A percentile compares a stretch with the other conserved stretches of the same genome.
Conservation (phyloP, 768 basidiomycete species). For the Lentinula sp. region DNA sequence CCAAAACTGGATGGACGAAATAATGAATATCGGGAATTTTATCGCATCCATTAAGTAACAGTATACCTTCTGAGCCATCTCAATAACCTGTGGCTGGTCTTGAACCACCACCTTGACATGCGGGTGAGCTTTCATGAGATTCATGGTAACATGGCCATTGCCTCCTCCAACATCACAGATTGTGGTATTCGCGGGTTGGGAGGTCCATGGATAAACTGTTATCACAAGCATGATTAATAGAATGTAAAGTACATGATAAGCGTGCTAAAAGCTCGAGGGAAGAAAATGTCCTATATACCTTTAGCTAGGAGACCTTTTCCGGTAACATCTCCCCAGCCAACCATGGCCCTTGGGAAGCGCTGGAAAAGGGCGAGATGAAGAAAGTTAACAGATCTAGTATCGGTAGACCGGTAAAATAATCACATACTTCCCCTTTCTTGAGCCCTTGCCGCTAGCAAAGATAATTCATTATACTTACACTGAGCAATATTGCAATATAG, state of each 20-base stretch:
- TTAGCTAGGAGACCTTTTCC: constrained; percentile 20
- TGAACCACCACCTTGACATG: constrained; percentile 30
- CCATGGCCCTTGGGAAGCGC: constrained; percentile 25
- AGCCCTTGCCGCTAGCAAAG: constrained; percentile 10
- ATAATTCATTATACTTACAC: background rate
- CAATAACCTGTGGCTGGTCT: constrained; percentile 25
- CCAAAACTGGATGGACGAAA: constrained; percentile 21
- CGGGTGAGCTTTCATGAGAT: constrained; percentile 25
- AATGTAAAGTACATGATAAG: background rate
- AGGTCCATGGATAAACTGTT: constrained; percentile 30
- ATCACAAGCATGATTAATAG: background rate
- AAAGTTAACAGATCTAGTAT: background rate
- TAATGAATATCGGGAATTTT: background rate
- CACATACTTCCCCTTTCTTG: constrained; percentile 9
- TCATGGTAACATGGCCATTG: constrained; percentile 26
- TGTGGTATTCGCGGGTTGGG: constrained; percentile 17
- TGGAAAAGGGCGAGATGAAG: background rate
- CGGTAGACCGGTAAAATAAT: background rate
- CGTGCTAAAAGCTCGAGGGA: background rate
- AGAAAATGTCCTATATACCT: constrained; percentile 11
- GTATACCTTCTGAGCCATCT: constrained; percentile 18
- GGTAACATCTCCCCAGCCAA: constrained; percentile 23
- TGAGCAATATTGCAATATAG: background rate
- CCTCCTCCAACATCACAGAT: constrained; percentile 37
- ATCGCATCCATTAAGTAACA: background rate